Base-by-base conservation (phyloP, 257 asterid genomes). In the Ehretia macrophylla region DNA sequence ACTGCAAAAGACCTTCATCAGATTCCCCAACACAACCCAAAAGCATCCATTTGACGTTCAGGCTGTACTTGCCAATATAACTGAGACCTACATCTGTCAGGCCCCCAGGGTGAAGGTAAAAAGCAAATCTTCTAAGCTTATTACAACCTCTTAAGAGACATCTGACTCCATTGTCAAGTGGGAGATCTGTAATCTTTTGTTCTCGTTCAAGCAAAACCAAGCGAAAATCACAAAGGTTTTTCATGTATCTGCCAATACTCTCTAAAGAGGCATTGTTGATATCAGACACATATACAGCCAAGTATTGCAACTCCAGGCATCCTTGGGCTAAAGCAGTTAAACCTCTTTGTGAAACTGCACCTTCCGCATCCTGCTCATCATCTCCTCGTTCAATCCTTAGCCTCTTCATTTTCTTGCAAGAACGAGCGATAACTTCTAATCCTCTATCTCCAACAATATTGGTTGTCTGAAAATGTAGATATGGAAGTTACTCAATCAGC, bases 11-110 rank as follows among this genome's bases (percentile, higher is more conserved):
- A 16, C 96, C 97, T 6, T 42, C 77, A 63, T 90, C 97, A 0
- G 97, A 81, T 54, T 78, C 88, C 16, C 96, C 97, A 4, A 80
- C 88, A 13, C 63, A 79, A 20, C 97, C 97, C 3, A 90, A 81
- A 67, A 90, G 95, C 97, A 90, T 90, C 95, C 96, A 90, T 65
- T 92, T 79, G 32, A 86, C 75, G 1, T 90, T 86, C n/a, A 69
- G 76, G 70, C 97, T 86, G 69, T 86, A 73, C 50, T 20, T 65
- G 59, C 97, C 97, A 1, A 90, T 69, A 68, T 90, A 90, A 38
- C 85, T 48, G 13, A 90, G 88, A 13, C 97, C 97, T 46, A 68
- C 67, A 45, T 90, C 97, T 0, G 95, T 87, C 8, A 87, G 81
- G 4, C 90, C 95, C 39, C 97, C 97, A 0, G 75, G 73, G 32